Evolutionary conservation across 2,329 filamentous ascomycete genomes (phyloP).

Genomic region (Botryotinia calthae): DNA sequence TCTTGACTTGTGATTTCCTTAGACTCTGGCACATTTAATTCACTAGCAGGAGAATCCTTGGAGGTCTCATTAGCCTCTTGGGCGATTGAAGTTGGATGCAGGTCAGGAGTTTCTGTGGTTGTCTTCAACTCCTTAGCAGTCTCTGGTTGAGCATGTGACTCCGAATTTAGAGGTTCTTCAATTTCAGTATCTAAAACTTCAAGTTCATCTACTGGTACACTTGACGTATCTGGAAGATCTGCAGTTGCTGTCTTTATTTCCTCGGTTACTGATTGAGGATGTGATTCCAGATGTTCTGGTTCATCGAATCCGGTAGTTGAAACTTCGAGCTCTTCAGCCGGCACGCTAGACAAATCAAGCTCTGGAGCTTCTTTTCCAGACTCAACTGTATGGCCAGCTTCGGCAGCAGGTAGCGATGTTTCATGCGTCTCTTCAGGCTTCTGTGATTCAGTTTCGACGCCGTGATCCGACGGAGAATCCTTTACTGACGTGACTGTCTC

Average conservation of each 20-base stretch:
- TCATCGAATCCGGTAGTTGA: neutral
- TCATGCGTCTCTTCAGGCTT: neutral
- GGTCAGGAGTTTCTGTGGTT: neutral
- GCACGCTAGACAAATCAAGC: neutral
- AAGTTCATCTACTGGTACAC: neutral
- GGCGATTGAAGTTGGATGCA: neutral
- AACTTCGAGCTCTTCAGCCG: constrained; percentile 10
- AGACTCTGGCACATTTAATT: neutral
- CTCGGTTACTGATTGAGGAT: neutral
- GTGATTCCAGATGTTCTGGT: neutral
- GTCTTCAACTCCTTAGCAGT: neutral
- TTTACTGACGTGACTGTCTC: neutral
- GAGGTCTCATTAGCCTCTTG: neutral
- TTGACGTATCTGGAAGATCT: neutral
- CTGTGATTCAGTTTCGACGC: neutral
- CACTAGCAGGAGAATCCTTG: neutral
- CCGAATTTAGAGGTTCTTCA: neutral
- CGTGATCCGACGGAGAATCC: neutral
- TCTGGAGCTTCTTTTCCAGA: neutral
- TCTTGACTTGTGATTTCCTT: neutral
- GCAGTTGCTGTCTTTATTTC: neutral
- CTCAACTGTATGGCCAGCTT: neutral
- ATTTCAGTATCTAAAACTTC: neutral
- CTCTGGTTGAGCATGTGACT: neutral
- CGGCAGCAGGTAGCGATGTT: neutral